Conservation (phyloP, 331 rosid species). For the Ulmus americana region DNA sequence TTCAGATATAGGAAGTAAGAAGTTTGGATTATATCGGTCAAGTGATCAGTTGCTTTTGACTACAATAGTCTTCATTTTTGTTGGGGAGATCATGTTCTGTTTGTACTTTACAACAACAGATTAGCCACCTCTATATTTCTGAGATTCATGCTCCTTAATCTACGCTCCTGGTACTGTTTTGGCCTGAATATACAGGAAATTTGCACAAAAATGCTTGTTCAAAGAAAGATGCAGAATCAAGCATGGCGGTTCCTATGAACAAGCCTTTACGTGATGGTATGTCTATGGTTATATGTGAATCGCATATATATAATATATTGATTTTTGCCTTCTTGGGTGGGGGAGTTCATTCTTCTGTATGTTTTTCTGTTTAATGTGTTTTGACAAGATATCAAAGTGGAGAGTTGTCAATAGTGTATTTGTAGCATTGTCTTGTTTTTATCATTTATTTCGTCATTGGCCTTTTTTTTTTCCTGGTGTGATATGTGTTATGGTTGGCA, state of each 20-base stretch:
- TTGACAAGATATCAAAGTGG: too few relatives aligned
- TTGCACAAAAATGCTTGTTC: constrained; percentile 22
- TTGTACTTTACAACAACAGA: neutral
- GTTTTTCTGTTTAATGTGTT: too few relatives aligned
- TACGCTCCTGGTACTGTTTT: constrained; percentile 22
- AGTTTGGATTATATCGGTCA: constrained; percentile 15
- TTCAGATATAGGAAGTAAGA: neutral
- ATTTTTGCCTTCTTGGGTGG: too few relatives aligned
- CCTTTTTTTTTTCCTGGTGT: too few relatives aligned
- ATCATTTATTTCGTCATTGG: too few relatives aligned
- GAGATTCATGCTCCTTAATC: constrained; percentile 19
- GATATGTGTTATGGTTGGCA: too few relatives aligned
- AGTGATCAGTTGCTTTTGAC: neutral
- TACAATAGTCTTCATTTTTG: too few relatives aligned
- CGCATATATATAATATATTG: neutral
- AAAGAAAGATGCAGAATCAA: constrained; percentile 33
- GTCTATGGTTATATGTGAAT: constrained; percentile 21
- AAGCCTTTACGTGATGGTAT: constrained; percentile 58
- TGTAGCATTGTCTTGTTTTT: too few relatives aligned
- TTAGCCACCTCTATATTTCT: neutral
- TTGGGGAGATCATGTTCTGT: neutral
- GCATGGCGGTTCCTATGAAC: constrained; percentile 23
- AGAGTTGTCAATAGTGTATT: too few relatives aligned
- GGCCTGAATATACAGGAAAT: constrained; percentile 41
- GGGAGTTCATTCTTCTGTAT: too few relatives aligned